Evolutionary conservation across 176 grass and related monocot genomes (phyloP), one percentile per base, ranked within the genome.

Genomic region (Paspalum notatum): DNA sequence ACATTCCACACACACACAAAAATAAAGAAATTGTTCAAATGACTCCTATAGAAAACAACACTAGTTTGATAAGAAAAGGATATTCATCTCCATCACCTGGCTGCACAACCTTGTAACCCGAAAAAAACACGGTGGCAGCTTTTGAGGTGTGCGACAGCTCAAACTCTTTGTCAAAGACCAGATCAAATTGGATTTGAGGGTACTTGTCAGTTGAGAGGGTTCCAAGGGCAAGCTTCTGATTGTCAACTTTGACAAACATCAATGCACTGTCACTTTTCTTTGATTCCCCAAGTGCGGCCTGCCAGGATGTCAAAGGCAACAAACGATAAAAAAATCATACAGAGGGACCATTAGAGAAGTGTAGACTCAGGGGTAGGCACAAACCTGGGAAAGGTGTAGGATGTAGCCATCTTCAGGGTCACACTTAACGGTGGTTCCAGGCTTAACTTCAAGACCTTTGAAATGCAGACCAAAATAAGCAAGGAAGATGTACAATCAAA

Each of bases 101-200:
- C 56, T 84, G 62, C 16, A 75, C 55, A 72, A 89, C 89, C 70
- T 91, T 97, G 72, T 97, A 97, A 16, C 95, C 95, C 79, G 82
- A 59, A 64, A 97, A 97, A 74, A 85, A 82, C 13, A 97, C 87
- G 18, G 83, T 97, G 8, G 85, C 20, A 13, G 85, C 80, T 76
- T 97, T 97, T 24, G 95, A 94, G 43, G 72, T 88, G 88, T 97
- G 89, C 1, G 92, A 97, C 17, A 97, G 72, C 85, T 97, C 92
- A 78, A 97, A 97, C 7, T 89, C 92, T 71, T 92, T 90, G n/a
- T 97, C 92, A 32, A 97, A 92, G 16, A 97, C 92, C 49, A 97
- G 64, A 78, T 97, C 95, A 32, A 90, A 92, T 24, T 78, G 76
- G n/a, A 97, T 89, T 67, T 97, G 95, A 8, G 89, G 62, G 65